phyloP scores from a whole-genome alignment of 257 asterid genomes.

The Gentiana dahurica region DNA sequence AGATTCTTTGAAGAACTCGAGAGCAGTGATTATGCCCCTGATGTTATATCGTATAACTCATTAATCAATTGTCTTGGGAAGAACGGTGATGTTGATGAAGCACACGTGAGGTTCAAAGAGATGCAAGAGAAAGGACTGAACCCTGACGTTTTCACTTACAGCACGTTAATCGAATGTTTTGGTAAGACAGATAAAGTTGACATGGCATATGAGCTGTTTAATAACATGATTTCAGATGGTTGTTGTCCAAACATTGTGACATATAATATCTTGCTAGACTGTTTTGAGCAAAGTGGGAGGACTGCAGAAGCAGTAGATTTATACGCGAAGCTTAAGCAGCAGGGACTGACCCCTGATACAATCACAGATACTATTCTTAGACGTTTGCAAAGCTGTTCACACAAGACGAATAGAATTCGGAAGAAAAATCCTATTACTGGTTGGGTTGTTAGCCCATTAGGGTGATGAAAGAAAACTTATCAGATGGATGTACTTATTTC shows the following conservation, averaged over 20 bases:
- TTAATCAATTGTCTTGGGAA: slow-evolving; percentile 85
- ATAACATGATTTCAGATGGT: slow-evolving; percentile 76
- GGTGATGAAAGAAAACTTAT: slow-evolving; percentile 25
- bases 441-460: slow-evolving; percentile 93
- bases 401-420: slow-evolving; percentile 36
- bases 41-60: slow-evolving; percentile 75
- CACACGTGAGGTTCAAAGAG: slow-evolving; percentile 77
- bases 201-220: slow-evolving; percentile 67
- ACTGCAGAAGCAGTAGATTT: slow-evolving; percentile 81
- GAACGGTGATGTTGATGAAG: slow-evolving; percentile 85
- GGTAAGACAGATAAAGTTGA: slow-evolving; percentile 86
- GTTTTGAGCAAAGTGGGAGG: slow-evolving; percentile 85
- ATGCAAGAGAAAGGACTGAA: slow-evolving; percentile 84
- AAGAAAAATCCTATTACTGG: slow-evolving; percentile 79
- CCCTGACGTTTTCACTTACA: slow-evolving; percentile 90
- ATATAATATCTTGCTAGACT: slow-evolving; percentile 79
- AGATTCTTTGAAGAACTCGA: slow-evolving; percentile 83
- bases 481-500: not conserved
- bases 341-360: slow-evolving; percentile 77
- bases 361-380: slow-evolving; percentile 74
- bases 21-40: slow-evolving; percentile 55
- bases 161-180: slow-evolving; percentile 89
- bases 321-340: slow-evolving; percentile 69
- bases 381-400: slow-evolving; percentile 72
- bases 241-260: slow-evolving; percentile 86